Percentiles rank a stretch among this genome's conserved stretches.
Conservation (phyloP, 1,284 basidiomycete species). For the Clitocybe nebularis region DNA sequence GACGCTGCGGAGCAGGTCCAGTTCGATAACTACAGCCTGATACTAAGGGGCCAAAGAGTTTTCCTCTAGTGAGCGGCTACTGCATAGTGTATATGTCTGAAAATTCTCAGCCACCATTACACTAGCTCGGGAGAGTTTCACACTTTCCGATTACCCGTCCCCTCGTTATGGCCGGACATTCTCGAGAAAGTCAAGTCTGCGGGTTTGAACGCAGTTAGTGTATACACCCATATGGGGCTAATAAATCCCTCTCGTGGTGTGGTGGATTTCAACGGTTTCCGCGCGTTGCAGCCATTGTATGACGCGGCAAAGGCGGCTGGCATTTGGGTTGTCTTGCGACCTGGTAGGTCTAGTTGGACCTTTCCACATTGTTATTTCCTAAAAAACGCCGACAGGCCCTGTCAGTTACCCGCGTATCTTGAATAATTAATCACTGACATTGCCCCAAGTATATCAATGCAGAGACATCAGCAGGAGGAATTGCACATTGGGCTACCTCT, state of each 20-base stretch:
- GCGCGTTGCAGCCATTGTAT: constrained; percentile 67
- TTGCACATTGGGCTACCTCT: constrained; percentile 74
- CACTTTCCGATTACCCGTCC: constrained; percentile 77
- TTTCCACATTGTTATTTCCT: background rate
- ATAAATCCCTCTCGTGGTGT: constrained; percentile 74
- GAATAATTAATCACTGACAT: background rate
- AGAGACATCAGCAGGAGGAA: constrained; percentile 77
- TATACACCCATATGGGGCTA: constrained; percentile 74
- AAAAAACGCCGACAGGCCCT: constrained; percentile 12
- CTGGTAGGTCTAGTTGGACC: constrained; percentile 35
- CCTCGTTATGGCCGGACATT: constrained; percentile 77
- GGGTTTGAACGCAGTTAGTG: constrained; percentile 73
- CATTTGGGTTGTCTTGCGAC: constrained; percentile 62
- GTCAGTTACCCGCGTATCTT: constrained; percentile 8
- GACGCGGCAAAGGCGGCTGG: constrained; percentile 60
- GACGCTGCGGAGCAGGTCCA: constrained; percentile 33
- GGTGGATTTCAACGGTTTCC: constrained; percentile 66
- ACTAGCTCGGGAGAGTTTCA: constrained; percentile 72
- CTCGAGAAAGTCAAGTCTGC: constrained; percentile 79
- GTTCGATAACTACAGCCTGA: constrained; percentile 58
- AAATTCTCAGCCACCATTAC: background rate
- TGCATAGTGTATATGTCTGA: background rate
- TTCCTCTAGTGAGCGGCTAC: constrained; percentile 44
- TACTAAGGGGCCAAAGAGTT: constrained; percentile 50
- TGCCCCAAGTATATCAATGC: constrained; percentile 64